Base-by-base conservation (phyloP, 257 asterid species). In the Fraxinus quadrangulata region DNA sequence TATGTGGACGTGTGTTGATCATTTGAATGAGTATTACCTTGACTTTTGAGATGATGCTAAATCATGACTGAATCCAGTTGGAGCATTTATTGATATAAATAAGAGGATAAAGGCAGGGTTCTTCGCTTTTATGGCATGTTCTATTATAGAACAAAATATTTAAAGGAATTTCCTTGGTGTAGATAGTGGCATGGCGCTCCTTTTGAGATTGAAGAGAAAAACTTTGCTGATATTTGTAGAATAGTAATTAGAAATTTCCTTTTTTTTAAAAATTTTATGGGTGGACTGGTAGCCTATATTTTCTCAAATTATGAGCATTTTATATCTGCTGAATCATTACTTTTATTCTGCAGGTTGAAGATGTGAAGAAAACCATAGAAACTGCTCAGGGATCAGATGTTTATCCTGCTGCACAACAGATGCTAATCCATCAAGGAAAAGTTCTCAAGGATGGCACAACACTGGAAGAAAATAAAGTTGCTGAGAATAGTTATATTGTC, bases 361-460 rank as follows among this genome's bases (percentile, higher is more conserved):
- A 87, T 82, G 96, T 93, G 83, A 93, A 93, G 86, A 90, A 87
- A 81, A 83, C 76, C 72, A 90, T 93, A 47, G 97, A 93, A 84
- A 78, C 82, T 66, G 79, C 71, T 73, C 94, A 93, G 70, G 97
- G 97, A 28, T 81, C 89, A 39, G 89, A 86, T 84, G 85, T 83
- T 17, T 92, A 92, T 83, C 97, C 96, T 74, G 95, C 95, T 82
- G 66, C 80, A 17, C 92, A 84, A 13, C 93, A 79, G 79, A 86
- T 93, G 97, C 91, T 93, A 74, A 87, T 93, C 61, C 88, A 93
- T 83, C 89, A 89, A 73, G 97, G 97, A 33, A 90, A 90, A 72
- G 97, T 93, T 79, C 90, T 93, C 61, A 89, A 91, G 82, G 97
- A 93, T 80, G 92, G 79, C 36, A 91, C 94, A 9, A 90, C 94